Base-by-base conservation (phyloP, 2,329 filamentous ascomycete genomes). In the Epichloe bromicola region DNA sequence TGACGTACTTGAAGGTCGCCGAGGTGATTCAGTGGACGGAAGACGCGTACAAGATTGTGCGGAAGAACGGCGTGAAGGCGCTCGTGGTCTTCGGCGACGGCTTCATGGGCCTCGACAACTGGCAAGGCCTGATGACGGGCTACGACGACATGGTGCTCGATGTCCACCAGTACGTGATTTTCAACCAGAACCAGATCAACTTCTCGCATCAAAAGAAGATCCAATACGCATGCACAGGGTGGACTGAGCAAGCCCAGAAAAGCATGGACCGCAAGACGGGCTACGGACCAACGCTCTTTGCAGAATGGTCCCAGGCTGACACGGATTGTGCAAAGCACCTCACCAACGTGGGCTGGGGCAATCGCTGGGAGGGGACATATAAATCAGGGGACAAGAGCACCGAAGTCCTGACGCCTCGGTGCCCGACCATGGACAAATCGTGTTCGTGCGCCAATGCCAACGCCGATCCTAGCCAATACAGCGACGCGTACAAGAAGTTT, bases 161-260 rank as follows among this genome's bases (percentile, higher is more conserved):
- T 68, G 93, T 94, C 38, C 93, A 98, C 69, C 91, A 97, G 67
- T 98, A 98, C 67, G 88, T 95, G 62, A 96, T 96, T 67, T 98
- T 98, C 77, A 96, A 98, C 74, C 80, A 80, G 39, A 82, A 85
- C 57, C 88, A 95, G 67, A 85, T 98, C 62, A 78, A 80, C 46
- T 83, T 85, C 62, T 83, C 83, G 51, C 93, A 97, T 70, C 76
- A 83, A 51, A 77, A 83, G 57, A 96, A 96, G 70, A 76, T 97
- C 52, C 74, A 85, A 54, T 94, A 95, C 63, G 88, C 91, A 4
- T 98, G 93, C 70, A 72, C 77, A 17, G 88, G 82, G 50, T 98
- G 93, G 93, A 85, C 86, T 3, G 65, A 83, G 59, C 89, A 97
- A 73, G 79, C 88, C 14, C 64, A 79, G 54, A 70, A 80, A 54